Evolutionary conservation across 208 protist genomes (phyloP).

Genomic region (Wallacemonas sp.): DNA sequence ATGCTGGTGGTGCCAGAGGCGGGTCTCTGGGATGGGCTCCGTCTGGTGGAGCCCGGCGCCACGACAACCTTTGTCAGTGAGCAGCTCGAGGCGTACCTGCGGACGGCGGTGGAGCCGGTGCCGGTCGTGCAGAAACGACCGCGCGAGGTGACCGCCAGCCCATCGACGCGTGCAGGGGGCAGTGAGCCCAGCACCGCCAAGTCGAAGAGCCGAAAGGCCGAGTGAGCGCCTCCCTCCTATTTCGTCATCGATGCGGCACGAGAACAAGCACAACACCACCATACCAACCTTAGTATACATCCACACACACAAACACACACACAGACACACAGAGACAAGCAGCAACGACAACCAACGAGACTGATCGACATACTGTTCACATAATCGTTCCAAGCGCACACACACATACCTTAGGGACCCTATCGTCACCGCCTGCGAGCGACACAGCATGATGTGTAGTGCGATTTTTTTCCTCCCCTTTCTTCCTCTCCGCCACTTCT

Average conservation of each 20-base stretch:
- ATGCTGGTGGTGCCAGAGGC: slow-evolving; percentile 36
- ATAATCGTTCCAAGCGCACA: too few relatives aligned
- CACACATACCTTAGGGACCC: too few relatives aligned
- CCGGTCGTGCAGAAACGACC: not conserved
- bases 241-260: too few relatives aligned
- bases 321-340: not conserved
- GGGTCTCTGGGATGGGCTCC: slow-evolving; percentile 17
- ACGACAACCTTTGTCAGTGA: slow-evolving; percentile 55
- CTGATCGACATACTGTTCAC: too few relatives aligned
- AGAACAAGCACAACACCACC: too few relatives aligned
- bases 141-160: not conserved
- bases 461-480: too few relatives aligned
- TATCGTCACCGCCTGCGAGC: too few relatives aligned
- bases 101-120: not conserved
- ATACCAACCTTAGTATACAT: too few relatives aligned
- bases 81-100: slow-evolving; percentile 27
- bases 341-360: not conserved
- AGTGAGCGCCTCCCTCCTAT: slow-evolving; percentile 3
- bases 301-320: slow-evolving; percentile 7
- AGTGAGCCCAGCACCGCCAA: not conserved
- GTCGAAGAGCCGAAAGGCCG: not conserved
- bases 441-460: too few relatives aligned
- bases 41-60: slow-evolving; percentile 30
- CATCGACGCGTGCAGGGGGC: too few relatives aligned
- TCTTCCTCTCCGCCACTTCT: not conserved